These are phyloP conservation scores for Kodamaea jinghongensis DNA, from an alignment of 805 yeast genomes.

Conservation along the genomic window DNA sequence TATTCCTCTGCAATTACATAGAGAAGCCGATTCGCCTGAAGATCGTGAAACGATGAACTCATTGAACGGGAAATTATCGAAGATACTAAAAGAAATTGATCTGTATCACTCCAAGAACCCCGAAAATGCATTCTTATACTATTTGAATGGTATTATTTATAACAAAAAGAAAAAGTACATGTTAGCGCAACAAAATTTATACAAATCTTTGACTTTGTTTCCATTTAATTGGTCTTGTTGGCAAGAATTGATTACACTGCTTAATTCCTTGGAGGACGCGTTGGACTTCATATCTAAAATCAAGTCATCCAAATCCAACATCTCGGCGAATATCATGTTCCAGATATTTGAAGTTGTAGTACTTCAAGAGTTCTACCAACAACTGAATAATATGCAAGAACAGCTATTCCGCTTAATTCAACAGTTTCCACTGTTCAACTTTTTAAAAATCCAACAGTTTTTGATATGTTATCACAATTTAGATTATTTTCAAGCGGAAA, in stretches of 20 bases:
- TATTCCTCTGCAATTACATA: constrained; percentile 3
- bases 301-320: constrained; percentile 31
- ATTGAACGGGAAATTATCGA: constrained; percentile 30
- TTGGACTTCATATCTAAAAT: constrained; percentile 35
- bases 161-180: constrained; percentile 58
- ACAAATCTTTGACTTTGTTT: constrained; percentile 59
- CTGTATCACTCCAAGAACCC: constrained; percentile 18
- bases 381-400: constrained; percentile 48
- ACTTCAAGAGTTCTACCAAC: constrained; percentile 78
- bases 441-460: constrained; percentile 78
- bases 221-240: constrained; percentile 95
- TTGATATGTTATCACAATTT: constrained; percentile 77
- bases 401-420: constrained; percentile 48
- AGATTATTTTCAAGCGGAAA: constrained; percentile 79
- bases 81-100: constrained; percentile 42
- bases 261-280: constrained; percentile 63
- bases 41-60: constrained; percentile 14
- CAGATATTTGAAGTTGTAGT: constrained; percentile 63
- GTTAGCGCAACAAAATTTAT: constrained; percentile 59
- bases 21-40: not conserved
- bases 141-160: constrained; percentile 67
- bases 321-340: constrained; percentile 34
- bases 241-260: constrained; percentile 69
- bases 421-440: constrained; percentile 70
- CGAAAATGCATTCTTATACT: constrained; percentile 60